Evolutionary conservation across 352 stramenopile species (phyloP).

Genomic region (Aphanomyces euteiches): DNA sequence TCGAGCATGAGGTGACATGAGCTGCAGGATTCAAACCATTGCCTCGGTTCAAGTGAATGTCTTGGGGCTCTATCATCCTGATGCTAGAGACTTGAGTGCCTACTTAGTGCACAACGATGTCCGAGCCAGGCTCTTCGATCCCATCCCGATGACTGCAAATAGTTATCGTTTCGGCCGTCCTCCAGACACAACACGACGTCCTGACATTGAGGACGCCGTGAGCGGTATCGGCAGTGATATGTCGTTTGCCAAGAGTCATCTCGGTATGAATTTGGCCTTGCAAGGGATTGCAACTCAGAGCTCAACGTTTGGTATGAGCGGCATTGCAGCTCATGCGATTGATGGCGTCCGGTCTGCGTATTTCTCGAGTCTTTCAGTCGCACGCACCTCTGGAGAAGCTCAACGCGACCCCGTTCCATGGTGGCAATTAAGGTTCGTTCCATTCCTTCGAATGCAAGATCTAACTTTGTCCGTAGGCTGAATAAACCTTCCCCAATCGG

Average conservation of each 20-base stretch:
- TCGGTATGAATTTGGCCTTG: conserved; percentile 51
- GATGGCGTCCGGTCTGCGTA: conserved; percentile 50
- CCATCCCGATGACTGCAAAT: neutral
- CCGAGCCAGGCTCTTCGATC: conserved; percentile 42
- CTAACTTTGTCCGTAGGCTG: conserved; percentile 28
- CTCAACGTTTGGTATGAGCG: conserved; percentile 48
- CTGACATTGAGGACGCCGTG: conserved; percentile 28
- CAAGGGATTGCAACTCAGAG: conserved; percentile 61
- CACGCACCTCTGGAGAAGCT: conserved; percentile 39
- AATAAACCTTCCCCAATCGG: conserved; percentile 44
- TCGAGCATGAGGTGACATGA: neutral
- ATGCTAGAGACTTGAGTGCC: conserved; percentile 50
- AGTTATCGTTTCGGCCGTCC: conserved; percentile 16
- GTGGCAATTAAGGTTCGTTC: conserved; percentile 55
- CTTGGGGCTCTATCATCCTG: conserved; percentile 62
- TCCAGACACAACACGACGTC: too few relatives aligned
- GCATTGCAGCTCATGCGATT: conserved; percentile 57
- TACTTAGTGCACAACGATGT: conserved; percentile 50
- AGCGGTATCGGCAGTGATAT: conserved; percentile 72
- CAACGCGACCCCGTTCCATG: conserved; percentile 40
- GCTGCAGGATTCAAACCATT: conserved; percentile 6
- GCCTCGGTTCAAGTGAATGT: conserved; percentile 44
- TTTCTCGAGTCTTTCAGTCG: conserved; percentile 47
- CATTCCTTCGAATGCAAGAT: neutral
- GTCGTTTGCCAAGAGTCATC: conserved; percentile 48